A percentile compares a stretch with the other conserved stretches of the same genome.
Evolutionary conservation across 2,329 filamentous ascomycete species (phyloP).

Genomic region (Exophiala dermatitidis): DNA sequence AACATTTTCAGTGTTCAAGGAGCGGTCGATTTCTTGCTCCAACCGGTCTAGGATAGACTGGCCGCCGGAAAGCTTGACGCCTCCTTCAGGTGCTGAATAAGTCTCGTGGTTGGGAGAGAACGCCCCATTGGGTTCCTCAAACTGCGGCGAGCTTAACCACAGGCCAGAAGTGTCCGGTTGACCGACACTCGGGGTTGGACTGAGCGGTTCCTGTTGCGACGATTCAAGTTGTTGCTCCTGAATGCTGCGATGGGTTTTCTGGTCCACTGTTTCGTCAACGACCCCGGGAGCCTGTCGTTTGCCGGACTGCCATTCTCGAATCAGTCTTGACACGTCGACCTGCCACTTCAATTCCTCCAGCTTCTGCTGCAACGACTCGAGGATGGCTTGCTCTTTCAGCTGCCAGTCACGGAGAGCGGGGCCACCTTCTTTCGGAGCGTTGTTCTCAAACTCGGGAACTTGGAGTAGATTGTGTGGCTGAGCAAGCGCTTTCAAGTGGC

Average conservation of each 20-base stretch:
- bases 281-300: slow-evolving; percentile 15
- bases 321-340: slow-evolving; percentile 42
- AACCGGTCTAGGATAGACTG: slow-evolving; percentile 5
- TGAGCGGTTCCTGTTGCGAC: neutral
- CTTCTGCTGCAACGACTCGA: slow-evolving; percentile 47
- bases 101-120: neutral
- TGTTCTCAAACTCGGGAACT: slow-evolving; percentile 64
- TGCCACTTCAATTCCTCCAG: slow-evolving; percentile 46
- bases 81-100: neutral
- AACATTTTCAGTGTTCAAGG: neutral
- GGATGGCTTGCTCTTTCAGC: slow-evolving; percentile 35
- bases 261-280: slow-evolving; percentile 21
- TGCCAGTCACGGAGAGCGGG: slow-evolving; percentile 36
- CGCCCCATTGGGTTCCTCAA: neutral
- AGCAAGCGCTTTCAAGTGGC: slow-evolving; percentile 65
- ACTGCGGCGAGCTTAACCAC: neutral
- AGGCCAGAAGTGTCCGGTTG: neutral
- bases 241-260: slow-evolving; percentile 15
- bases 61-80: slow-evolving; percentile 1
- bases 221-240: neutral
- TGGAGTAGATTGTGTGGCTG: slow-evolving; percentile 79
- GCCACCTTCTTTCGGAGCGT: slow-evolving; percentile 20
- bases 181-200: slow-evolving; percentile 10
- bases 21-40: slow-evolving; percentile 8
- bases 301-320: slow-evolving; percentile 33